Conservation (phyloP, 768 basidiomycete species). For the Chlorophyllum brunneum region DNA sequence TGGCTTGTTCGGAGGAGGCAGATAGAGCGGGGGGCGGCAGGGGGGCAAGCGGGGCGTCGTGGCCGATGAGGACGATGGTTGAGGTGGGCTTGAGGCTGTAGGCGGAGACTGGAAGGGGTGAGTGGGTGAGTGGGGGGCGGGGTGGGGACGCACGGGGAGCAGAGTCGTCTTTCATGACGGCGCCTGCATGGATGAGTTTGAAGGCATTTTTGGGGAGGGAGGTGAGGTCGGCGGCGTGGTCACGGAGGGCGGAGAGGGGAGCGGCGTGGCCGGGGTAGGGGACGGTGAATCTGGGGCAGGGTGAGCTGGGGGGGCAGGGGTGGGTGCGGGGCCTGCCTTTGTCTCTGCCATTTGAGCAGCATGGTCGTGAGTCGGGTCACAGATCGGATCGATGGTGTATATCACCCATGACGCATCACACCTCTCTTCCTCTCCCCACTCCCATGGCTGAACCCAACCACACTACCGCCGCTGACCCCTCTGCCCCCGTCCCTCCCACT, state of each 20-base stretch:
- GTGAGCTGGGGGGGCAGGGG: background rate
- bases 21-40: slow-evolving; percentile 17
- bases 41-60: slow-evolving; percentile 24
- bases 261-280: slow-evolving; percentile 57
- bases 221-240: slow-evolving; percentile 68
- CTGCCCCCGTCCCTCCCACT: slow-evolving; percentile 78
- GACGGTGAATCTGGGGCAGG: slow-evolving; percentile 30
- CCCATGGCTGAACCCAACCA: slow-evolving; percentile 4
- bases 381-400: slow-evolving; percentile 8
- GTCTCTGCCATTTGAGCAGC: slow-evolving; percentile 40
- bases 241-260: slow-evolving; percentile 53
- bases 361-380: slow-evolving; percentile 8
- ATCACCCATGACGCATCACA: slow-evolving; percentile 16
- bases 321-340: slow-evolving; percentile 15
- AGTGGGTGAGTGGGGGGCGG: slow-evolving; percentile 7
- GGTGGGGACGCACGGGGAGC: slow-evolving; percentile 47
- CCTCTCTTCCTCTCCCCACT: background rate
- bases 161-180: slow-evolving; percentile 82
- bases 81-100: slow-evolving; percentile 71
- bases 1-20: slow-evolving; percentile 44
- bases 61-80: slow-evolving; percentile 63
- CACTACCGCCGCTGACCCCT: slow-evolving; percentile 17
- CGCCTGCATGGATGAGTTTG: slow-evolving; percentile 88
- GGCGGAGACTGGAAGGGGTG: slow-evolving; percentile 51
- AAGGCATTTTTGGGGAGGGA: slow-evolving; percentile 66